These are phyloP conservation scores for Lactarius evosmus DNA, from an alignment of 768 basidiomycete genomes.

Conservation along the genomic window DNA sequence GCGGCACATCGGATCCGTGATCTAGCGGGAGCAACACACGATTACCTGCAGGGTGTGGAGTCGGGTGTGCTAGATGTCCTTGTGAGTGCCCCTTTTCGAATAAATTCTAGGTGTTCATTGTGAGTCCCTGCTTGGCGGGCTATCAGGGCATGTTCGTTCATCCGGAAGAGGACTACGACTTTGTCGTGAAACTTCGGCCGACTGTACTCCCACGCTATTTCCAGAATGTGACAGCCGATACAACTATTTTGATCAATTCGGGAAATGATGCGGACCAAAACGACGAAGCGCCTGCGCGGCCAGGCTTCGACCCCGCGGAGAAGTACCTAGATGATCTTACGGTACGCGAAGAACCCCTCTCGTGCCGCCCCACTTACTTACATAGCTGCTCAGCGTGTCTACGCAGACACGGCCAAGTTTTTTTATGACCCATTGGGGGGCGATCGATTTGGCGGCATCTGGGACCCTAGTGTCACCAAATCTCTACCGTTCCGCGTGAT, in stretches of 20 bases:
- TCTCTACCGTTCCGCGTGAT: slow-evolving; percentile 74
- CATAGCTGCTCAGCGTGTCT: slow-evolving; percentile 49
- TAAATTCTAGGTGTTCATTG: not conserved
- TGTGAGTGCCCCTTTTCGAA: slow-evolving; percentile 44
- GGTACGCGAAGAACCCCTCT: slow-evolving; percentile 42
- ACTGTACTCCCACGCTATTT: slow-evolving; percentile 63
- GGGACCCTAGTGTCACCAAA: slow-evolving; percentile 70
- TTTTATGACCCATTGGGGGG: slow-evolving; percentile 88
- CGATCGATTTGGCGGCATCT: slow-evolving; percentile 72
- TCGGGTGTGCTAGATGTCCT: slow-evolving; percentile 48
- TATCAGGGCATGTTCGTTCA: slow-evolving; percentile 79
- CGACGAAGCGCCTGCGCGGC: slow-evolving; percentile 37
- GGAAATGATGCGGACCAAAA: slow-evolving; percentile 43
- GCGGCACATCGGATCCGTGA: slow-evolving; percentile 70
- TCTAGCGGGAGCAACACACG: slow-evolving; percentile 74
- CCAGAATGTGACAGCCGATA: slow-evolving; percentile 61
- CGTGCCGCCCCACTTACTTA: not conserved
- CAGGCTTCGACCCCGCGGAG: slow-evolving; percentile 79
- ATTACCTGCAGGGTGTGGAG: slow-evolving; percentile 52
- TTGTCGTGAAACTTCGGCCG: slow-evolving; percentile 73
- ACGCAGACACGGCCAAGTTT: slow-evolving; percentile 72
- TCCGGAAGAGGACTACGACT: slow-evolving; percentile 80
- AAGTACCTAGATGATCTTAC: slow-evolving; percentile 67
- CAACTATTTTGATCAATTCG: slow-evolving; percentile 46
- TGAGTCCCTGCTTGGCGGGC: not conserved